phyloP scores from a whole-genome alignment of 2,329 filamentous ascomycete species.

The Capronia americana region DNA sequence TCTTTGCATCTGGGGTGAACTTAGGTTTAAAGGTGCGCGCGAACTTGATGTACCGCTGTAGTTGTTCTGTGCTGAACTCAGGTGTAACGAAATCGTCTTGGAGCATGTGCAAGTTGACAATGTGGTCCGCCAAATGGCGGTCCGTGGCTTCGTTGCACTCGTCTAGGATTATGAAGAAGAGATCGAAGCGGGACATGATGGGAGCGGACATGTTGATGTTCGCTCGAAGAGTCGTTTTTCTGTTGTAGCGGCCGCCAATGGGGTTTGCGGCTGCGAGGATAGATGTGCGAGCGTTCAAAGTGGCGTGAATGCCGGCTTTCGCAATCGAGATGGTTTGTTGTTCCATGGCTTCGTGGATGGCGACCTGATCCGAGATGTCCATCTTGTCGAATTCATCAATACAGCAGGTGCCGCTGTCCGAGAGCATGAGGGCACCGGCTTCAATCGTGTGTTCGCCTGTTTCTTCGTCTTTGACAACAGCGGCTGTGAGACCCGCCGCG shows the following conservation, averaged over 20 bases:
- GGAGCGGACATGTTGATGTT: conserved; percentile 99
- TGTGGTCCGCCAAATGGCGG: conserved; percentile 89
- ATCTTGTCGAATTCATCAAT: conserved; percentile 99
- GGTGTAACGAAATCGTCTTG: conserved; percentile 90
- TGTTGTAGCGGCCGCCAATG: conserved; percentile 94
- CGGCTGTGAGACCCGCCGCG: conserved; percentile 93
- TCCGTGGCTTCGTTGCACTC: conserved; percentile 94
- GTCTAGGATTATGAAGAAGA: conserved; percentile 97
- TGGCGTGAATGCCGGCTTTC: conserved; percentile 97
- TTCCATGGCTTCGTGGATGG: conserved; percentile 99
- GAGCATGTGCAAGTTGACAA: conserved; percentile 90
- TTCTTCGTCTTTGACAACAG: conserved; percentile 97
- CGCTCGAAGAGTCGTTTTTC: conserved; percentile 87
- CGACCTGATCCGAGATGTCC: conserved; percentile 96
- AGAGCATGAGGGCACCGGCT: conserved; percentile 95
- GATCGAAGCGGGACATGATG: conserved; percentile 98
- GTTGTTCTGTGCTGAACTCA: conserved; percentile 93
- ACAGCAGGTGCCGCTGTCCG: conserved; percentile 93
- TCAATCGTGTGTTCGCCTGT: conserved; percentile 99
- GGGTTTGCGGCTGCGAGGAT: conserved; percentile 97
- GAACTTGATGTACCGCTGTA: conserved; percentile 97
- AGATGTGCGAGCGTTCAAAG: conserved; percentile 90
- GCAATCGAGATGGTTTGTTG: conserved; percentile 99
- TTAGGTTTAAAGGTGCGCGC: conserved; percentile 92
- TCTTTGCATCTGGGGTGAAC: conserved; percentile 86